Evolutionary conservation across 2,329 filamentous ascomycete species (phyloP).

Genomic region (Leptographium flavum): DNA sequence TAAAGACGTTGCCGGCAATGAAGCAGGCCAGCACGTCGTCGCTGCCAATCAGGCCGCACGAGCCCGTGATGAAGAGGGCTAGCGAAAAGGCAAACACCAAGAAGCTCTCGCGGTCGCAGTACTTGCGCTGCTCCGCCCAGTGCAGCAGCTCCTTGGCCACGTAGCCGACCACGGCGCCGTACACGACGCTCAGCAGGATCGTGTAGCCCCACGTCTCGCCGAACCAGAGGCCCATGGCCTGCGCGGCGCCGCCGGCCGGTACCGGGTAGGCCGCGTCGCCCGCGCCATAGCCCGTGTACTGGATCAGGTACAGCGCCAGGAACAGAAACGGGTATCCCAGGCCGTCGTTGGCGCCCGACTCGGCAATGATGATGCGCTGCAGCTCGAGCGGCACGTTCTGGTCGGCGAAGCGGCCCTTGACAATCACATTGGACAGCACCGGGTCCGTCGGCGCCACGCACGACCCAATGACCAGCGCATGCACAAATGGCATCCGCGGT

Average conservation of each 20-base stretch:
- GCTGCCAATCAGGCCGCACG: constrained; percentile 72
- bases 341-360: constrained; percentile 82
- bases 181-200: constrained; percentile 63
- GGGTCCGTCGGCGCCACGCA: constrained; percentile 91
- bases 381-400: constrained; percentile 72
- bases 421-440: constrained; percentile 74
- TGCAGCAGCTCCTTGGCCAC: constrained; percentile 69
- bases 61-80: constrained; percentile 75
- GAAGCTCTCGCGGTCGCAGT: constrained; percentile 77
- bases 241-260: constrained; percentile 39
- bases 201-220: constrained; percentile 75
- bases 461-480: constrained; percentile 66
- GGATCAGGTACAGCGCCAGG: constrained; percentile 69
- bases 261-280: constrained; percentile 30
- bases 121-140: constrained; percentile 68
- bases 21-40: constrained; percentile 90
- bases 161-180: constrained; percentile 68
- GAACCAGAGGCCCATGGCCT: constrained; percentile 70
- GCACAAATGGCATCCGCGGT: constrained; percentile 56
- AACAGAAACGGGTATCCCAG: constrained; percentile 82
- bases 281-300: constrained; percentile 50
- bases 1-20: constrained; percentile 80
- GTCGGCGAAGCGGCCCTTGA: constrained; percentile 68
- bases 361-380: constrained; percentile 67
- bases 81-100: constrained; percentile 75